Base-by-base conservation (phyloP, 2,329 filamentous ascomycete genomes). In the Pseudocercospora pini-densiflorae region DNA sequence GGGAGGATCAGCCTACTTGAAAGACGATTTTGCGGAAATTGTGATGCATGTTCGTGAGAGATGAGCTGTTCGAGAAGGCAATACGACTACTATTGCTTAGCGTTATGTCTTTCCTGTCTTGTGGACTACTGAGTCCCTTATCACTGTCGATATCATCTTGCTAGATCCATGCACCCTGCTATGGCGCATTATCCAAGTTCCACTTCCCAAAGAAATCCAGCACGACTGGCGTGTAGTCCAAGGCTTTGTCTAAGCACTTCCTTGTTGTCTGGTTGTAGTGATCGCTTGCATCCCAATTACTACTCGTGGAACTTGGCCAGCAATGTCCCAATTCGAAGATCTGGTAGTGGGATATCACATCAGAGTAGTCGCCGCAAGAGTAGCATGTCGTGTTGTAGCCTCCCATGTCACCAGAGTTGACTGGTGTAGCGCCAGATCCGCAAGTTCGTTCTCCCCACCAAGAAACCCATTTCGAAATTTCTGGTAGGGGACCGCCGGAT, bases 381-480 rank as follows among this genome's bases (percentile, higher is more conserved):
- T 74, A 76, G 3, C 70, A 75, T 2, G 71, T 74, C 9, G 71
- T 73, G 59, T 79, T 79, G 63, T 72, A 74, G 14, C 70, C 69
- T 8, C 69, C 68, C 19, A 70, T 12, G 73, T 70, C 61, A 51
- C 68, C 73, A 5, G 76, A 78, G 27, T 67, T 55, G 1, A 61
- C 54, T 31, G 70, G 60, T n/a, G 62, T 58, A 5, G 77, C 72
- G 16, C 76, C 72, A 0, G 55, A 14, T 27, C 72, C 72, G 60
- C 76, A 77, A 59, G 81, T 72, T 9, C 79, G 74, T 54, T 71
- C 68, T 1, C 77, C 80, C 79, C 80, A 82, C 51, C 73, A 77
- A 8, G 78, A 71, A 14, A 81, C 75, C 70, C 77, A 82, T 36
- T 73, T 29, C 5, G 66, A 65, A 16, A 78, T 67, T 36, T 72